Base-by-base conservation (phyloP, 1,284 basidiomycete genomes). In the Singerocomus rubriflavus region DNA sequence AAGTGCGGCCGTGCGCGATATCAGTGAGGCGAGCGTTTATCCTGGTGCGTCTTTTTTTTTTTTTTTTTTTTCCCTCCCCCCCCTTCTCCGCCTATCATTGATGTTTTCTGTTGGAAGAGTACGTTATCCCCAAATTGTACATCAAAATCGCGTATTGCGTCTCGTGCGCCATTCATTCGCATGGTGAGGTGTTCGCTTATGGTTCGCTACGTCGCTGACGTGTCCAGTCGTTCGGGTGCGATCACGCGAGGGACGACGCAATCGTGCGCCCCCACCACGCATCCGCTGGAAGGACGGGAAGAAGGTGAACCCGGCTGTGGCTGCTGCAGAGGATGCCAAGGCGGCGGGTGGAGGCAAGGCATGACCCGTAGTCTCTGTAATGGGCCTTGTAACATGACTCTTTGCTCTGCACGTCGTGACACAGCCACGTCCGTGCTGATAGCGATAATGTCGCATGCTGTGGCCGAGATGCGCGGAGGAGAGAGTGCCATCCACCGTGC, bases 81-180 rank as follows among this genome's bases (percentile, higher is more conserved):
- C 10, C 8, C n/a, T 21, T 4, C 21, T 4, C 21, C 21, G 21
- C 4, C 21, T 2, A 21, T 21, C 21, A n/a, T n/a, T n/a, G n/a
- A n/a, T n/a, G n/a, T 21, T 21, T 21, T 44, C 27, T 5, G 50
- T 8, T 3, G 48, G 32, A 51, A 34, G 97, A 99, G 78, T 99
- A 99, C 77, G 85, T 85, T 52, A 88, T 99, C 65, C 96, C 96
- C 57, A 99, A 99, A 77, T 78, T 99, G 60, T 99, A 99, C 85
- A 91, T 98, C 82, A 98, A 98, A 87, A 91, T 99, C 63, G 88
- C 85, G 49, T 99, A 99, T 84, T 99, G 96, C 74, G 90, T 99
- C 57, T 98, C 95, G 53, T 99, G 97, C 73, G 96, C 96, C 41
- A 98, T 99, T 73, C 96, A 99, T 82, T 95, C 95, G 65, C 96